These are phyloP conservation scores for Agrocybe pediades DNA, from an alignment of 768 basidiomycete genomes.

Conservation along the genomic window DNA sequence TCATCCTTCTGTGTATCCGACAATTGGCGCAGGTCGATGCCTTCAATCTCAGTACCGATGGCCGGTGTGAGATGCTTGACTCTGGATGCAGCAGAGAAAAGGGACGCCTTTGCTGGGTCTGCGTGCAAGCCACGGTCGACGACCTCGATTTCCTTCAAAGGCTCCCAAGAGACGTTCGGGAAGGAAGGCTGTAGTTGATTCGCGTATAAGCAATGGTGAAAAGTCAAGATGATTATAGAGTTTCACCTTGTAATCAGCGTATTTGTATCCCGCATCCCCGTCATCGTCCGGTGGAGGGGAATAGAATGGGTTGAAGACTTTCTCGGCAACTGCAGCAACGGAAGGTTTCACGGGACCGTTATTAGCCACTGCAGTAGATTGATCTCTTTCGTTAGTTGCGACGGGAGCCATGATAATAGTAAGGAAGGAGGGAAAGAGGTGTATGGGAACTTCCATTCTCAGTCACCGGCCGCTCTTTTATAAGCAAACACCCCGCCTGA, in stretches of 20 bases:
- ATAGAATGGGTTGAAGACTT: constrained; percentile 66
- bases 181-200: constrained; percentile 53
- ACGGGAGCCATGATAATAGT: constrained; percentile 44
- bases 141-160: constrained; percentile 58
- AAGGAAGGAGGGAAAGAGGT: not conserved
- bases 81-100: constrained; percentile 66
- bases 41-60: constrained; percentile 75
- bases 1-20: constrained; percentile 75
- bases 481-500: constrained; percentile 1
- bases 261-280: constrained; percentile 52
- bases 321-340: constrained; percentile 18
- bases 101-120: constrained; percentile 66
- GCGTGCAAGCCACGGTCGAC: constrained; percentile 69
- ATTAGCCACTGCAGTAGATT: constrained; percentile 8
- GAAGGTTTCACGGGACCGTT: not conserved
- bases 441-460: not conserved
- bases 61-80: constrained; percentile 69
- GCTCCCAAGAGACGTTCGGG: constrained; percentile 65
- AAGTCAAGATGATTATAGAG: not conserved
- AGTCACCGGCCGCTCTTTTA: not conserved
- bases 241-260: constrained; percentile 59
- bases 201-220: not conserved
- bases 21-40: constrained; percentile 73
- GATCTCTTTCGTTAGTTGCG: constrained; percentile 37
- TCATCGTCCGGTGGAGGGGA: constrained; percentile 58